These are phyloP conservation scores for Paecilomyces fulvus DNA, from an alignment of 2,329 filamentous ascomycete genomes.

Conservation along the genomic window DNA sequence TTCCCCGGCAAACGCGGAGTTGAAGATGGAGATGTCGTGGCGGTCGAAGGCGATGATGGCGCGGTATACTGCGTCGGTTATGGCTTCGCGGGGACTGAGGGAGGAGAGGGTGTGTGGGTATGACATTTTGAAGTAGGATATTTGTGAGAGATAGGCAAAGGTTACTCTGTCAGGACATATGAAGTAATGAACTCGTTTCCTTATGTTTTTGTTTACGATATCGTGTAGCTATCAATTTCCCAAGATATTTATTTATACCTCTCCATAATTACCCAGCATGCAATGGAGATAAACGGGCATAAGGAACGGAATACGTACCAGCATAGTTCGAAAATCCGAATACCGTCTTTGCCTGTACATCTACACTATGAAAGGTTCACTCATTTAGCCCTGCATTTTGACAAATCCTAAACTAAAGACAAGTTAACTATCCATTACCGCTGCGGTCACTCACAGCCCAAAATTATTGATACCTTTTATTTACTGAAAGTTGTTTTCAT, in stretches of 20 bases:
- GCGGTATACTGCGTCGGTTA: conserved; percentile 17
- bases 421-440: too few relatives aligned
- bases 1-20: conserved; percentile 12
- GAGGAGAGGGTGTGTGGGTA: background rate
- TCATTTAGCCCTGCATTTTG: too few relatives aligned
- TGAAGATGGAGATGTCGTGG: conserved; percentile 12
- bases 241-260: background rate
- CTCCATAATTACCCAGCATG: too few relatives aligned
- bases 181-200: too few relatives aligned
- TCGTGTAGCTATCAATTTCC: background rate
- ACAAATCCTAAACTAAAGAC: too few relatives aligned
- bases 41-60: conserved; percentile 14
- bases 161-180: too few relatives aligned
- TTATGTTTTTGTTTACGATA: background rate
- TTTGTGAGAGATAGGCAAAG: background rate
- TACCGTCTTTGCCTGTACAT: too few relatives aligned
- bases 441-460: too few relatives aligned
- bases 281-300: too few relatives aligned
- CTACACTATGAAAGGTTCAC: too few relatives aligned
- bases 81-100: conserved; percentile 16
- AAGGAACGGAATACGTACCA: too few relatives aligned
- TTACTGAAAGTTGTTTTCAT: background rate
- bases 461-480: background rate
- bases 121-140: background rate
- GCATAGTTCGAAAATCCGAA: too few relatives aligned